A percentile compares a stretch with the other conserved stretches of the same genome.
phyloP scores from a whole-genome alignment of 768 basidiomycete genomes.

The Paxillus rubicundulus region DNA sequence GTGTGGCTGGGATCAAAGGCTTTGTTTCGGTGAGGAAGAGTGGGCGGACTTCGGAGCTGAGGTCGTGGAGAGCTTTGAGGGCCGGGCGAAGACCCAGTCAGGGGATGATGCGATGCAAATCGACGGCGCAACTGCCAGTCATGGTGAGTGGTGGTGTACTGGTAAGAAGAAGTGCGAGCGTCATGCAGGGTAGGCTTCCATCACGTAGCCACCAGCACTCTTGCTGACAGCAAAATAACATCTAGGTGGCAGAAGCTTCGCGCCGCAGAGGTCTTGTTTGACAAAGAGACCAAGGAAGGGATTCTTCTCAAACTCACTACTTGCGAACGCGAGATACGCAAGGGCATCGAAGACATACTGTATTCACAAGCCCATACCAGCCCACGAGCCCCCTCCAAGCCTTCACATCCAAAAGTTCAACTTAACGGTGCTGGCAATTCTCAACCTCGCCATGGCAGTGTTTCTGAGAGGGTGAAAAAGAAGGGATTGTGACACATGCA shows the following conservation, averaged over 20 bases:
- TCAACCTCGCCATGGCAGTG: constrained; percentile 39
- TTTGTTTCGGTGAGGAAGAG: constrained; percentile 81
- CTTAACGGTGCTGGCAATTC: constrained; percentile 48
- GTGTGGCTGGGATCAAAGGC: constrained; percentile 88
- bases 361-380: constrained; percentile 44
- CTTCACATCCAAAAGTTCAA: constrained; percentile 36
- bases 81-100: constrained; percentile 32
- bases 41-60: constrained; percentile 66
- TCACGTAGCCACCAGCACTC: background rate
- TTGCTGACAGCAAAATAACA: constrained; percentile 3
- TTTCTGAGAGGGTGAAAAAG: constrained; percentile 58
- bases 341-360: constrained; percentile 70
- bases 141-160: constrained; percentile 75
- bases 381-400: constrained; percentile 32
- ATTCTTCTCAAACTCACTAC: constrained; percentile 64
- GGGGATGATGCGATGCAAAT: constrained; percentile 40
- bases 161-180: constrained; percentile 75
- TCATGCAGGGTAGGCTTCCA: constrained; percentile 61
- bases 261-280: constrained; percentile 65
- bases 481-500: constrained; percentile 37
- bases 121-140: constrained; percentile 29
- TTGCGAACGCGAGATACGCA: constrained; percentile 75
- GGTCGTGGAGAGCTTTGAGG: constrained; percentile 70
- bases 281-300: constrained; percentile 73
- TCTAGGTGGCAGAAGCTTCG: constrained; percentile 80